phyloP scores from a whole-genome alignment of 2,329 filamentous ascomycete genomes.

The Balansia obtecta region DNA sequence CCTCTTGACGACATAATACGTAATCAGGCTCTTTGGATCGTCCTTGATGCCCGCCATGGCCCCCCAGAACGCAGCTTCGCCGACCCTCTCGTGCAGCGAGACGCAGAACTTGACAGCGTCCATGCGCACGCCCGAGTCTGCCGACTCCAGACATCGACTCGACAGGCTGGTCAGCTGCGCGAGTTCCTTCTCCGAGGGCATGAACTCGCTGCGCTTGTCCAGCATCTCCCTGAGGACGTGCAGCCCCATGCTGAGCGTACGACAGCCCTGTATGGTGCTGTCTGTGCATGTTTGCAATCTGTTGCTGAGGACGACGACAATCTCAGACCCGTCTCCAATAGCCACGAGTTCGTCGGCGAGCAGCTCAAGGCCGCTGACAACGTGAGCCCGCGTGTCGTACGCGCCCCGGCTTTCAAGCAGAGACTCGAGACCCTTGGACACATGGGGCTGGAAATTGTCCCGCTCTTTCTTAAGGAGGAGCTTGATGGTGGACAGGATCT shows the following conservation, averaged over 20 bases:
- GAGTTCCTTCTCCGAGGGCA: constrained; percentile 40
- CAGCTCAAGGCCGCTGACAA: constrained; percentile 61
- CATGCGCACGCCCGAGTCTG: constrained; percentile 53
- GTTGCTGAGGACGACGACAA: constrained; percentile 39
- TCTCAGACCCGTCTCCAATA: constrained; percentile 51
- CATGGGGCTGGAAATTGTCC: constrained; percentile 53
- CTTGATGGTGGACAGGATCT: constrained; percentile 62
- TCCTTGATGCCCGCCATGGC: constrained; percentile 52
- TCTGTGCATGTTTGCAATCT: constrained; percentile 32
- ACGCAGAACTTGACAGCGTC: constrained; percentile 73
- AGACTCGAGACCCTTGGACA: constrained; percentile 54
- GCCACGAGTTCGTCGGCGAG: constrained; percentile 59
- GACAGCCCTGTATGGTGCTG: constrained; percentile 30
- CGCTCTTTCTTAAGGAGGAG: constrained; percentile 57
- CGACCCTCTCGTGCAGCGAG: constrained; percentile 51
- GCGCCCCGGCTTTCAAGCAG: constrained; percentile 51
- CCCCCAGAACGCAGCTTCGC: constrained; percentile 54
- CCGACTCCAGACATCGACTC: constrained; percentile 44
- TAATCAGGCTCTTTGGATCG: constrained; percentile 64
- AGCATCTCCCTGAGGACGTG: constrained; percentile 50
- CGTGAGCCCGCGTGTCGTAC: constrained; percentile 58
- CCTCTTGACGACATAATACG: constrained; percentile 67
- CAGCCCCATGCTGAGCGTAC: constrained; percentile 49
- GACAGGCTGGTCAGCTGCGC: constrained; percentile 36
- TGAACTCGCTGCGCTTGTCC: constrained; percentile 33